Evolutionary conservation across 495 filamentous ascomycete species (phyloP), one percentile per base, ranked within the genome.

Genomic region (Hypoxylon perforatum): DNA sequence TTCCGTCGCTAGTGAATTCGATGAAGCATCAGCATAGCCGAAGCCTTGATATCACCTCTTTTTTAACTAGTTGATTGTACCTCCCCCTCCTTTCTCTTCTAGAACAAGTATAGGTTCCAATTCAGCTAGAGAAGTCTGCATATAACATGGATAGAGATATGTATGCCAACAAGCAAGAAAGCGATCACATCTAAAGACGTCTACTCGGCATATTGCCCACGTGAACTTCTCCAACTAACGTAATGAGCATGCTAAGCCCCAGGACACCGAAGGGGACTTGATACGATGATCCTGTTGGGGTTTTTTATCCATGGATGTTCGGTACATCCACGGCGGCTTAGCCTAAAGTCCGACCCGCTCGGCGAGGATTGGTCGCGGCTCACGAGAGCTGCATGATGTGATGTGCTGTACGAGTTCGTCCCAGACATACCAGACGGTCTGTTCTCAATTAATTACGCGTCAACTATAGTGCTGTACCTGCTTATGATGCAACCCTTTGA

Each of bases 401-500:
- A 15, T 44, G 41, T 44, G 41, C 41, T 44, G 15, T 39, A 14
- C 5, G n/a, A n/a, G n/a, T n/a, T n/a, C 15, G 4, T 44, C 12
- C 39, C 15, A 15, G 9, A 12, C 22, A 28, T 39, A 8, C 45
- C 21, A 42, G 39, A 52, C 38, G 17, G 51, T 23, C 22, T 58
- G 30, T 15, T 18, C 4, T 53, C 46, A 44, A 33, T 39, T 46
- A 57, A 61, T 52, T 57, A 62, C 57, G 58, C 52, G 64, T 47
- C 42, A 61, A 62, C 45, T 51, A 47, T 7, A 57, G 52, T 58
- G 38, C 36, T 18, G 36, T 56, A 52, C 35, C 47, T 67, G 38
- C 63, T 61, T 51, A 61, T n/a, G 25, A 61, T 67, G 57, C 33
- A 61, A 67, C 63, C 63, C 49, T 51, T 23, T 51, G 15, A 51